Conservation (phyloP, 2,329 filamentous ascomycete genomes). For the Colletotrichum simmondsii region DNA sequence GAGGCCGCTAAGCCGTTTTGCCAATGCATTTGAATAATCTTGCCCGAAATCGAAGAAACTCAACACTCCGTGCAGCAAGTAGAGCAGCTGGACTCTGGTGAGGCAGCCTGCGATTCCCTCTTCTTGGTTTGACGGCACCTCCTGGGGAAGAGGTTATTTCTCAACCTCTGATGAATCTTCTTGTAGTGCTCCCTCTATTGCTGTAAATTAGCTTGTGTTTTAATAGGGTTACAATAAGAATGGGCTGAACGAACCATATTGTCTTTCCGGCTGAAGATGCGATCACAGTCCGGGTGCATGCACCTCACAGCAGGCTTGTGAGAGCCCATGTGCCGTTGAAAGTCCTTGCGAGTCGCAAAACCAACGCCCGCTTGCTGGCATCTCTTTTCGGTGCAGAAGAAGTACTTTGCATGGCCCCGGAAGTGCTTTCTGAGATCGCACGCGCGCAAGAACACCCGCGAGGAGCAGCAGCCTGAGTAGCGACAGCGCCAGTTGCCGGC, state of each 20-base stretch:
- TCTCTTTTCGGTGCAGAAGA: constrained; percentile 30
- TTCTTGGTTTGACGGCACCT: constrained; percentile 6
- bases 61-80: background rate
- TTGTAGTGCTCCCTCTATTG: constrained; percentile 25
- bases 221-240: background rate
- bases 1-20: background rate
- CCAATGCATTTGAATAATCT: background rate
- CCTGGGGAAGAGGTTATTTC: constrained; percentile 19
- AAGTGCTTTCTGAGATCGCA: constrained; percentile 28
- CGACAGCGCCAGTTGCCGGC: constrained; percentile 30
- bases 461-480: constrained; percentile 21
- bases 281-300: constrained; percentile 22
- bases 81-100: constrained; percentile 9
- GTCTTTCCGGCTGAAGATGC: constrained; percentile 29
- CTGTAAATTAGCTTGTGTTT: background rate
- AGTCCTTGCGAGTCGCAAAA: constrained; percentile 28
- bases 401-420: constrained; percentile 27
- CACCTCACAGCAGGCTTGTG: constrained; percentile 27
- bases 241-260: constrained; percentile 16
- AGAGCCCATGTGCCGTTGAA: constrained; percentile 29
- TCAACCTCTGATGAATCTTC: constrained; percentile 27
- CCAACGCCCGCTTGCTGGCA: constrained; percentile 25
- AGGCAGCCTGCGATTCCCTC: background rate
- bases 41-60: background rate
- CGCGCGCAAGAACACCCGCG: constrained; percentile 24